Evolutionary conservation across 2,329 filamentous ascomycete species (phyloP), one percentile per base, ranked within the genome.

Genomic region (Gremmenia infestans): DNA sequence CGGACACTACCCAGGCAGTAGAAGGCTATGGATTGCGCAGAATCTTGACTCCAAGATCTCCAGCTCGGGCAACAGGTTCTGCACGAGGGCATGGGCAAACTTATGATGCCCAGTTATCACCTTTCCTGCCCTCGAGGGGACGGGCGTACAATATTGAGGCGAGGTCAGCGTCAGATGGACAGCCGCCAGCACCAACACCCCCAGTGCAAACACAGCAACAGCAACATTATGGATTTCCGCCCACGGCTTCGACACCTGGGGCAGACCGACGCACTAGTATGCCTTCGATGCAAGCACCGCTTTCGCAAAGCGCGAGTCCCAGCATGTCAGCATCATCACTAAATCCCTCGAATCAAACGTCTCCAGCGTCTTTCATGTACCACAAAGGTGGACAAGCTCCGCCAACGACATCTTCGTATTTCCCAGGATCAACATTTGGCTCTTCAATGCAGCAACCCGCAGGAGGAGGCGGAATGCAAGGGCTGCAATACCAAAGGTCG

Each of bases 51-150:
- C 66, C 67, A 49, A 68, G 64, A 62, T 67, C 72, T 53, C 73
- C 83, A 9, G 82, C 82, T 42, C 78, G 82, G 58, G 74, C 78
- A 25, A 72, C 77, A 17, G 83, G 79, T 63, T 65, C 80, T 12
- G 75, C 75, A 35, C 61, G 78, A 37, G 72, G 73, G 48, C 70
- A 71, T 35, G 69, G 72, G 0, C 75, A 74, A 23, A 77, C 74
- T 1, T 76, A 78, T 47, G 74, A 77, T 66, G 76, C 77, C 7
- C 74, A 78, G 48, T 72, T 75, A 56, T 73, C 74, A 4, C 78
- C 78, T 1, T 80, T 79, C 54, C 65, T 77, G 12, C 70, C 72
- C 8, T 71, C 73, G 7, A 70, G 71, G 54, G 71, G 71, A 9
- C 70, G 76, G 42, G 66, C 71, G 6, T 76, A 76, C 60, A 70